These are phyloP conservation scores for Annulohypoxylon truncatum DNA, from an alignment of 2,329 filamentous ascomycete species.

Conservation along the genomic window DNA sequence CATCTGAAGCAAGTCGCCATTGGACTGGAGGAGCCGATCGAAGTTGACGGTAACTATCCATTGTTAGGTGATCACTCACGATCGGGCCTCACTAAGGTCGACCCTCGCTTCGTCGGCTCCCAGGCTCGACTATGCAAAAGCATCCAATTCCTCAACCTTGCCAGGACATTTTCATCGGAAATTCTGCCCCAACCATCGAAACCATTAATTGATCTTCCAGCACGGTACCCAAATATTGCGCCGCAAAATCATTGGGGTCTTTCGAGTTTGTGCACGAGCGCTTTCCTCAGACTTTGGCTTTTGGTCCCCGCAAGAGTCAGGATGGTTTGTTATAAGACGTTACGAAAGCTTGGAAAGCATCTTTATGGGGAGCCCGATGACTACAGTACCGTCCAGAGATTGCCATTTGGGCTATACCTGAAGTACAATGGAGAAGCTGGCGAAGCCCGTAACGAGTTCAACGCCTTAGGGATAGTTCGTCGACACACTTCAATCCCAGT, in stretches of 20 bases:
- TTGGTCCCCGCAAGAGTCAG: constrained; percentile 33
- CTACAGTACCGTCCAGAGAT: constrained; percentile 34
- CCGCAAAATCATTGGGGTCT: neutral
- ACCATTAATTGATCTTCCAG: neutral
- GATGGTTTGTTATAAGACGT: constrained; percentile 34
- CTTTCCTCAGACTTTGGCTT: constrained; percentile 37
- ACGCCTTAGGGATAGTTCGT: constrained; percentile 44
- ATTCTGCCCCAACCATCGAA: neutral
- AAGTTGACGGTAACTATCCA: constrained; percentile 42
- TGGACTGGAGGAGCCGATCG: constrained; percentile 24
- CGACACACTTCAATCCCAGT: constrained; percentile 46
- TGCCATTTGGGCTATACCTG: constrained; percentile 51
- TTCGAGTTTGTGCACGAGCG: constrained; percentile 16
- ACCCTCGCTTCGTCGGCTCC: constrained; percentile 48
- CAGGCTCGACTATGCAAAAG: constrained; percentile 46
- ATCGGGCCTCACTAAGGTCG: constrained; percentile 41
- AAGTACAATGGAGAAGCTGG: constrained; percentile 40
- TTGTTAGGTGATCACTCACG: constrained; percentile 51
- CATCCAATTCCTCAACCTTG: constrained; percentile 45
- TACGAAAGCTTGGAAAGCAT: constrained; percentile 36
- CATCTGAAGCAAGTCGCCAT: constrained; percentile 23
- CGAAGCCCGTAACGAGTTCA: constrained; percentile 46
- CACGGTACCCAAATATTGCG: neutral
- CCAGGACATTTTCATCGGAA: constrained; percentile 23
- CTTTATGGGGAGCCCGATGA: constrained; percentile 37